Evolutionary conservation across 164 flowering plant species (phyloP), one percentile per base, ranked within the genome.

Genomic region (Dillenia turbinata): DNA sequence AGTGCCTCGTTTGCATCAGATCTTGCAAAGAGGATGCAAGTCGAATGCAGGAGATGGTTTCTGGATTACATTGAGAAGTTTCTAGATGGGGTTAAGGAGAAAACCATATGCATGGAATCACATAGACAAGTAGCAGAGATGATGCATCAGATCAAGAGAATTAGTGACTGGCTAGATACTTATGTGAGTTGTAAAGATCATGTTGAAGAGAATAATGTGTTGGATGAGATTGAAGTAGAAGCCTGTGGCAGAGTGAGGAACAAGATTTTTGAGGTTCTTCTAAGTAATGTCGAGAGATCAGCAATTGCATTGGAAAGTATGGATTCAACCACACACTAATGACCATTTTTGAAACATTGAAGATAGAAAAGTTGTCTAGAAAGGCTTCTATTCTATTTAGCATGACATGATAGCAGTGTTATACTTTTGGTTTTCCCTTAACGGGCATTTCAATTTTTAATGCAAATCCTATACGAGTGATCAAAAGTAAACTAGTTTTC

Each of bases 221-320:
- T 54, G 47, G 77, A 72, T 33, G 68, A 64, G 43, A 63, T 71
- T 10, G 83, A 68, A 51, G 47, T 22, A 26, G 79, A 79, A 63
- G 75, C 74, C 24, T 79, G 74, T 68, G 58, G 72, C 9, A 75
- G 82, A 56, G 75, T 80, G 59, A 76, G 72, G 73, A 78, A 72
- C 69, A 85, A 81, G 53, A 80, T 85, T 12, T 83, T 82, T 66
- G 66, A 56, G 48, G 66, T 83, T 12, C 69, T 85, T 22, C 62
- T 87, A 71, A 77, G 72, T 69, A 74, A 82, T 67, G 83, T 78
- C 15, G 87, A 85, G 70, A 78, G 79, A 54, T 78, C 83, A 33
- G 77, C 83, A 4, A 40, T 63, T 62, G 79, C 73, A 45, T 44
- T 75, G 61, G 82, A 68, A 61, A 68, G 49, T 51, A 45, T 60